Conservation (phyloP, 805 yeast genomes). For the Kodamaea sagamina region DNA sequence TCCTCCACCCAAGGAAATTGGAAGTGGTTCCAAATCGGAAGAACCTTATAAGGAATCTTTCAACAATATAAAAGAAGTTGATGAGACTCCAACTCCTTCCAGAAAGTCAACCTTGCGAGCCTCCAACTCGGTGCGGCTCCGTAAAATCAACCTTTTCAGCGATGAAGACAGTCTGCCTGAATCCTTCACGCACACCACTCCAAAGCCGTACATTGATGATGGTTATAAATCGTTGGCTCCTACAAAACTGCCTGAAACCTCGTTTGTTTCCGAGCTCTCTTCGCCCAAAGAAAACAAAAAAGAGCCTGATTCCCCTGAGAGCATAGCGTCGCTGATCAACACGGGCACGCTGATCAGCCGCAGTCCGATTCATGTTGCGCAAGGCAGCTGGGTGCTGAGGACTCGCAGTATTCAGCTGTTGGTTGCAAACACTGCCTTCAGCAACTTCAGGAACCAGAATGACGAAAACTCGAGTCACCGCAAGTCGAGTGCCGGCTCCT, state of each 20-base stretch:
- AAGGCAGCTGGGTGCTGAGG: slow-evolving; percentile 21
- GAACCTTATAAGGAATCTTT: no score
- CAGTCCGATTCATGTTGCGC: slow-evolving; percentile 8
- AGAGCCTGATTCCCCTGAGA: slow-evolving; percentile 17
- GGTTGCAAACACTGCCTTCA: slow-evolving; percentile 40
- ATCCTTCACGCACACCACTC: slow-evolving; percentile 3
- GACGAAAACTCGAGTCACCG: slow-evolving; percentile 4
- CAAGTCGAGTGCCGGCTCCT: slow-evolving; percentile 1
- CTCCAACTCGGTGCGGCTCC: slow-evolving; percentile 42
- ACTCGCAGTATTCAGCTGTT: slow-evolving; percentile 24
- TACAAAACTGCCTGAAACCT: slow-evolving; percentile 1
- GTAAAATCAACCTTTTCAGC: slow-evolving; percentile 42
- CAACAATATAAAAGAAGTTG: no score
- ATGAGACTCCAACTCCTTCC: slow-evolving; percentile 28
- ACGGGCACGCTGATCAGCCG: slow-evolving; percentile 11
- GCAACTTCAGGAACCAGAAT: slow-evolving; percentile 28
- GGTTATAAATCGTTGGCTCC: slow-evolving; percentile 3
- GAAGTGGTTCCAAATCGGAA: no score
- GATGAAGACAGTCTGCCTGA: slow-evolving; percentile 13
- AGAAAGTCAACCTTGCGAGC: slow-evolving; percentile 43
- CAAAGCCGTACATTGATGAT: neutral
- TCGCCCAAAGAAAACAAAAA: neutral
- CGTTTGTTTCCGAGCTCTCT: slow-evolving; percentile 1
- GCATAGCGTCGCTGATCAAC: slow-evolving; percentile 20
- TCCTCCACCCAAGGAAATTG: neutral